Evolutionary conservation across 768 basidiomycete genomes (phyloP).

Genomic region (Lactarius deliciosus): DNA sequence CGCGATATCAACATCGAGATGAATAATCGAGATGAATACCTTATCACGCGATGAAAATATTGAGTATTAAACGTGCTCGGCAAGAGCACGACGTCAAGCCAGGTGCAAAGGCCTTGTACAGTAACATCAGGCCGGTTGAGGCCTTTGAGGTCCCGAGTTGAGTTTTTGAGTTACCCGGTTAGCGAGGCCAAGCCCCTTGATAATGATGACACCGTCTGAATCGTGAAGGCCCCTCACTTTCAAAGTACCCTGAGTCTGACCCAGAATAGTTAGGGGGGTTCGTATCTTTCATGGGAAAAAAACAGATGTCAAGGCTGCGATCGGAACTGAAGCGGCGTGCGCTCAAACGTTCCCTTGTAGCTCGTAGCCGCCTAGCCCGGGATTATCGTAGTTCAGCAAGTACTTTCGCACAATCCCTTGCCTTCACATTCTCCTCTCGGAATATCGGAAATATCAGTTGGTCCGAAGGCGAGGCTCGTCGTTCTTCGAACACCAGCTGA

Average conservation of each 20-base stretch:
- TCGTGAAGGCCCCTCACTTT: neutral
- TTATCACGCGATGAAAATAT: too few relatives aligned
- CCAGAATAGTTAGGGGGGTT: neutral
- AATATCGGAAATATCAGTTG: neutral
- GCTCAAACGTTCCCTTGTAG: neutral
- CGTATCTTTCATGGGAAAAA: neutral
- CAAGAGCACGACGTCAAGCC: neutral
- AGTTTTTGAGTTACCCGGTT: neutral
- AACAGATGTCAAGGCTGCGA: neutral
- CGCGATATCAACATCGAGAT: neutral
- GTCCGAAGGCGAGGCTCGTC: neutral
- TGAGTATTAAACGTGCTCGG: neutral
- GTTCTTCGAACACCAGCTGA: neutral
- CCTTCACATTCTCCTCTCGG: neutral
- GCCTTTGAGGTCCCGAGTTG: neutral
- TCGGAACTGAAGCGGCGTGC: neutral
- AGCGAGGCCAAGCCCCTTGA: neutral
- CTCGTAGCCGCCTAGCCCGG: neutral
- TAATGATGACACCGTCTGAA: neutral
- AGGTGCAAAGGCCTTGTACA: too few relatives aligned
- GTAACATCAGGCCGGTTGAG: neutral
- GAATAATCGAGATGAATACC: too few relatives aligned
- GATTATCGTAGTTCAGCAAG: too few relatives aligned
- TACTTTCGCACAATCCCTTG: neutral
- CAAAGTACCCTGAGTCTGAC: neutral